Percentiles rank a stretch among this genome's conserved stretches.
Conservation (phyloP, 2,329 filamentous ascomycete species). For the Aspergillus persii region DNA sequence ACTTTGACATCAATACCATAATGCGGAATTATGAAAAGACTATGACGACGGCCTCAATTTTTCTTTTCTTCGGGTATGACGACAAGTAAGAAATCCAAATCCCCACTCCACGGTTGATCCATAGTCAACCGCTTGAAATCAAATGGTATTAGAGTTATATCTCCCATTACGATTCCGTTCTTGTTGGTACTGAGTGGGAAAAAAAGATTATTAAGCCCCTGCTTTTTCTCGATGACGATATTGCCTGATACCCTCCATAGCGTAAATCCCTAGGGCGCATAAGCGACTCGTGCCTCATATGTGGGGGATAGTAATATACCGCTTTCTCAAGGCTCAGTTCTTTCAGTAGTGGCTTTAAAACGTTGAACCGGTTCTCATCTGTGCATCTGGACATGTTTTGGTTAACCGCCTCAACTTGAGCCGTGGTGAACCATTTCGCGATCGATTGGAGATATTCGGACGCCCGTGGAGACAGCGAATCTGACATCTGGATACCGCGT, state of each 20-base stretch:
- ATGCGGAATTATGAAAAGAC: too few relatives aligned
- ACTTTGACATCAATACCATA: too few relatives aligned
- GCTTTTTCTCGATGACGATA: constrained; percentile 1
- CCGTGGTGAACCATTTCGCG: constrained; percentile 2
- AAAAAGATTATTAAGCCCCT: neutral
- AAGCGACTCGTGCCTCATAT: neutral
- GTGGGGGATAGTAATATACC: neutral
- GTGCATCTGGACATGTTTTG: neutral
- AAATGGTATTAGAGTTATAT: too few relatives aligned
- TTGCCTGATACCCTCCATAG: constrained; percentile 1
- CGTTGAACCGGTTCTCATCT: neutral
- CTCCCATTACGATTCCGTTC: too few relatives aligned
- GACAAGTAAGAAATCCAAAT: too few relatives aligned
- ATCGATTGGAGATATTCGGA: neutral
- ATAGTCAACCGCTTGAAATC: too few relatives aligned
- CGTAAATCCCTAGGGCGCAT: neutral
- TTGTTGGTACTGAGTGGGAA: too few relatives aligned
- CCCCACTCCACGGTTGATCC: too few relatives aligned
- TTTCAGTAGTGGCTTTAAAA: neutral
- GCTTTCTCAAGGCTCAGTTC: constrained; percentile 1
- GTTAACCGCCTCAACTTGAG: neutral
- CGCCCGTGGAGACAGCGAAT: too few relatives aligned
- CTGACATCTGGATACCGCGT: too few relatives aligned
- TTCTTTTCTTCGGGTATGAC: too few relatives aligned
- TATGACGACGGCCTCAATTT: too few relatives aligned